These are phyloP conservation scores for Cercospora sojina DNA, from an alignment of 2,329 filamentous ascomycete species.

Conservation along the genomic window DNA sequence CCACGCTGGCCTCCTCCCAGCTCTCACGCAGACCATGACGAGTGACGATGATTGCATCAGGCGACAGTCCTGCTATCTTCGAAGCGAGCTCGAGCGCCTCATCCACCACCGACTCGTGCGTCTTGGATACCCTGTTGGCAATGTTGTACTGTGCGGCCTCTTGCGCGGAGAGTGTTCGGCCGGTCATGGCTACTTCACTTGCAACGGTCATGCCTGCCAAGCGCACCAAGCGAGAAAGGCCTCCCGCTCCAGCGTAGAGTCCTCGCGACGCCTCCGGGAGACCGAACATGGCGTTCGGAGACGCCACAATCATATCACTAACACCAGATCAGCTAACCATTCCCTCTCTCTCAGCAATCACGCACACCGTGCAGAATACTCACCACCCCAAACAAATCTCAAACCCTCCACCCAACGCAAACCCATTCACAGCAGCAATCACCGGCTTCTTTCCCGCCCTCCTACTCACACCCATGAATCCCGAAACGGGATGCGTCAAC, in stretches of 20 bases:
- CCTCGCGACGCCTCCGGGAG: slow-evolving; percentile 57
- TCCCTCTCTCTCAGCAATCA: background rate
- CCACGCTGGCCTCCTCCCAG: slow-evolving; percentile 46
- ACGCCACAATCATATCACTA: slow-evolving; percentile 54
- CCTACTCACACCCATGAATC: slow-evolving; percentile 57
- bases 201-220: slow-evolving; percentile 51
- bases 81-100: slow-evolving; percentile 42
- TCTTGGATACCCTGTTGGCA: slow-evolving; percentile 43
- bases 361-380: background rate
- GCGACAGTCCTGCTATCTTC: slow-evolving; percentile 40
- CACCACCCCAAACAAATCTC: slow-evolving; percentile 56
- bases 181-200: slow-evolving; percentile 52
- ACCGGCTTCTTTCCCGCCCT: slow-evolving; percentile 61
- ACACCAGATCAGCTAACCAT: slow-evolving; percentile 1
- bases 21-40: slow-evolving; percentile 42
- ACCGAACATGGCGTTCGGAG: slow-evolving; percentile 52
- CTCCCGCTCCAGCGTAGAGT: slow-evolving; percentile 55
- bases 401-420: slow-evolving; percentile 58
- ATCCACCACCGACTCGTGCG: slow-evolving; percentile 38
- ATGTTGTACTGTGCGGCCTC: slow-evolving; percentile 46
- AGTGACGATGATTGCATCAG: slow-evolving; percentile 45
- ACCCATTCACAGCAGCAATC: slow-evolving; percentile 60
- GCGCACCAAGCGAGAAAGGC: slow-evolving; percentile 53
- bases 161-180: slow-evolving; percentile 47
- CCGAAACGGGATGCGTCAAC: slow-evolving; percentile 38